These are phyloP conservation scores for Cryphonectria radicalis DNA, from an alignment of 2,329 filamentous ascomycete genomes.

Conservation along the genomic window DNA sequence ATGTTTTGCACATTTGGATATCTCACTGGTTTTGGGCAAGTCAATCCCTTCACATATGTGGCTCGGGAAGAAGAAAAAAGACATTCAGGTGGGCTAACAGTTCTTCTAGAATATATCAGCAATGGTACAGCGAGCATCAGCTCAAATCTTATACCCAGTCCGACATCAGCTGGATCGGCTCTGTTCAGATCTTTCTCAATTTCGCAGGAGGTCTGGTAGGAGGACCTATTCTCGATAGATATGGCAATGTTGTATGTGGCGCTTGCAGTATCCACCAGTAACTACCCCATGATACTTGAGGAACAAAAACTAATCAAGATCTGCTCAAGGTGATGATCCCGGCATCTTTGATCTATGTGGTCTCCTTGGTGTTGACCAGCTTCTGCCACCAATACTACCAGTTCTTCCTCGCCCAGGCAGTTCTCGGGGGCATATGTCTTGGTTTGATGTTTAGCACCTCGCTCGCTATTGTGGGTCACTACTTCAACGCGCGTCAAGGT, in stretches of 20 bases:
- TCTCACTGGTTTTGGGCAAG: slow-evolving; percentile 44
- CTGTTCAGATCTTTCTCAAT: slow-evolving; percentile 29
- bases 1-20: slow-evolving; percentile 47
- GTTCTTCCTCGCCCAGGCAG: slow-evolving; percentile 29
- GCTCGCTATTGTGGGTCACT: slow-evolving; percentile 34
- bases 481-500: slow-evolving; percentile 34
- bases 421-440: slow-evolving; percentile 36
- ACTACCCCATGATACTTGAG: not conserved
- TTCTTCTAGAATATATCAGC: slow-evolving; percentile 24
- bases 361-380: slow-evolving; percentile 26
- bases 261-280: not conserved
- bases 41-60: not conserved
- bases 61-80: too few relatives aligned
- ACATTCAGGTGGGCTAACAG: not conserved
- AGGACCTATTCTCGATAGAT: slow-evolving; percentile 27
- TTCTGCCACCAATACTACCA: slow-evolving; percentile 30
- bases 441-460: slow-evolving; percentile 43
- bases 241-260: slow-evolving; percentile 24
- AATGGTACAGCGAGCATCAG: slow-evolving; percentile 26
- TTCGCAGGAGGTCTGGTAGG: slow-evolving; percentile 27
- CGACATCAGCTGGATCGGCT: slow-evolving; percentile 29
- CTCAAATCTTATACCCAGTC: slow-evolving; percentile 27
- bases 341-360: slow-evolving; percentile 27
- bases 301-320: not conserved
- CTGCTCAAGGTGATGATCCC: slow-evolving; percentile 20